These are phyloP conservation scores for Pestalotiopsis sp. DNA, from an alignment of 2,329 filamentous ascomycete genomes.

Conservation along the genomic window DNA sequence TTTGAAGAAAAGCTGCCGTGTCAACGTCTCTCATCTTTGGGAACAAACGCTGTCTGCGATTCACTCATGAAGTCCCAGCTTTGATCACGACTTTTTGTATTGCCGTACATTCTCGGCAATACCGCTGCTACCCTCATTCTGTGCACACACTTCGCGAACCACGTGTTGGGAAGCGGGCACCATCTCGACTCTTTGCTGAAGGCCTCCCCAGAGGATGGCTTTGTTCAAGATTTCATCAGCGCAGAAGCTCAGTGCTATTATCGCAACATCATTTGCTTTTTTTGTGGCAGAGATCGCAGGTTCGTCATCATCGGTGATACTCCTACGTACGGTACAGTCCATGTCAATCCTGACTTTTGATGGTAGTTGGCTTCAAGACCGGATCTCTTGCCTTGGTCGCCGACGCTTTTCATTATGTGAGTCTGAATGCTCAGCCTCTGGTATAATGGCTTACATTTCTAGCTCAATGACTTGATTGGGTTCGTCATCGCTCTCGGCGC, in stretches of 20 bases:
- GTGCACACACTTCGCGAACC: neutral
- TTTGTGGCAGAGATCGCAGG: conserved; percentile 53
- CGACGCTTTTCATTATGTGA: conserved; percentile 77
- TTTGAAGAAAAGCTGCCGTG: neutral
- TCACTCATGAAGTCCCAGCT: neutral
- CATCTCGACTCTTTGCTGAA: neutral
- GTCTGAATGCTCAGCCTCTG: conserved; percentile 20
- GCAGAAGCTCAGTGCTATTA: conserved; percentile 46
- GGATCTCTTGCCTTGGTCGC: conserved; percentile 71
- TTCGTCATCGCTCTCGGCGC: conserved; percentile 68
- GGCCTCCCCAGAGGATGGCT: conserved; percentile 27
- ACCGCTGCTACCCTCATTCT: neutral
- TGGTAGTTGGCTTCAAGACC: conserved; percentile 46
- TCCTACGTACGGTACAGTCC: neutral
- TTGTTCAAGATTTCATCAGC: conserved; percentile 37
- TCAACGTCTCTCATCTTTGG: neutral
- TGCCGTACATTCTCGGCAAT: neutral
- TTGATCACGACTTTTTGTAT: neutral
- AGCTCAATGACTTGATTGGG: conserved; percentile 67
- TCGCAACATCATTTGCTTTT: conserved; percentile 50
- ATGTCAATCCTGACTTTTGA: neutral
- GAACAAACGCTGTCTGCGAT: neutral
- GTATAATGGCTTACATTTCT: neutral
- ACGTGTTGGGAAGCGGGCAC: neutral
- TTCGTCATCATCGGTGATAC: conserved; percentile 23